These are phyloP conservation scores for Cercospora sojina DNA, from an alignment of 2,329 filamentous ascomycete genomes.

Conservation along the genomic window DNA sequence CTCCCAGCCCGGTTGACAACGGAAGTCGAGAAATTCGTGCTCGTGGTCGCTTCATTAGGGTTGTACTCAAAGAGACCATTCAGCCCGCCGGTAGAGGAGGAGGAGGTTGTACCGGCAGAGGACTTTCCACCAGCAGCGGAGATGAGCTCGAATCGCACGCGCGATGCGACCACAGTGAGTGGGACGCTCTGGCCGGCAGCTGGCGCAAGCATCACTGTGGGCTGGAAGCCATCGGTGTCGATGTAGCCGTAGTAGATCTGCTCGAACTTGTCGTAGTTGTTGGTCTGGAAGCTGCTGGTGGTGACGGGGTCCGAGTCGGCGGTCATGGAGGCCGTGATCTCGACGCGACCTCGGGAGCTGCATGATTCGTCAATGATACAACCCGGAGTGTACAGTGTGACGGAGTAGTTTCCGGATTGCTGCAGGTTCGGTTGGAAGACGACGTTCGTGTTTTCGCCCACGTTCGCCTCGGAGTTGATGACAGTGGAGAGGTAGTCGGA, in stretches of 20 bases:
- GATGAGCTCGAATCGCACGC: slow-evolving; percentile 73
- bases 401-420: slow-evolving; percentile 86
- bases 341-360: slow-evolving; percentile 71
- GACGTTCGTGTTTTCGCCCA: slow-evolving; percentile 61
- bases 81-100: slow-evolving; percentile 69
- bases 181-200: slow-evolving; percentile 61
- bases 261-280: slow-evolving; percentile 96
- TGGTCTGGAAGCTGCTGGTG: slow-evolving; percentile 78
- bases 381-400: slow-evolving; percentile 89
- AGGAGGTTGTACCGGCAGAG: neutral
- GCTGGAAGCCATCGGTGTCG: slow-evolving; percentile 74
- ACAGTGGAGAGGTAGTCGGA: slow-evolving; percentile 74
- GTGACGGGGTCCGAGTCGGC: slow-evolving; percentile 53
- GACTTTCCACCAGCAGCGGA: slow-evolving; percentile 65
- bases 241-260: slow-evolving; percentile 83
- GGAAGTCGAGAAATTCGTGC: slow-evolving; percentile 68
- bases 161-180: slow-evolving; percentile 83
- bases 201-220: slow-evolving; percentile 76
- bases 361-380: slow-evolving; percentile 81
- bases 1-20: slow-evolving; percentile 74
- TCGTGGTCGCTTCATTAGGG: slow-evolving; percentile 57
- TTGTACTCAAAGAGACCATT: slow-evolving; percentile 92
- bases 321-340: slow-evolving; percentile 70
- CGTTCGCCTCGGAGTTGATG: slow-evolving; percentile 50
- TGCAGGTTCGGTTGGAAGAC: slow-evolving; percentile 81